These are phyloP conservation scores for Penicillium brasilianum DNA, from an alignment of 2,329 filamentous ascomycete species.

Conservation along the genomic window DNA sequence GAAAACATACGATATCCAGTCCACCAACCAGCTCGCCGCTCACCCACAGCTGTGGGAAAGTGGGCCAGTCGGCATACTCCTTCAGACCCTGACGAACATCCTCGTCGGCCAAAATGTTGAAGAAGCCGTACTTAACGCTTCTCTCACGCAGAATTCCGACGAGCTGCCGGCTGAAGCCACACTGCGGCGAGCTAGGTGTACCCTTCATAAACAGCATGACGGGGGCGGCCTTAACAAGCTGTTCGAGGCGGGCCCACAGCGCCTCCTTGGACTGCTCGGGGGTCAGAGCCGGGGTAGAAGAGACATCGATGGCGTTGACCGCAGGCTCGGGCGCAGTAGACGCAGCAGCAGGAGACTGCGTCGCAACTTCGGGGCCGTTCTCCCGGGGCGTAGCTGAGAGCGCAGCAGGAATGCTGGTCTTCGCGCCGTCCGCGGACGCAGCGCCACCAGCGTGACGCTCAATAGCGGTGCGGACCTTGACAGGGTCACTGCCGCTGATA, in stretches of 20 bases:
- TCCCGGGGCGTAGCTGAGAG: conserved; percentile 48
- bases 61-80: conserved; percentile 98
- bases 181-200: conserved; percentile 84
- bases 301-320: conserved; percentile 31
- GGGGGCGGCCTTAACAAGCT: conserved; percentile 91
- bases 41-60: conserved; percentile 93
- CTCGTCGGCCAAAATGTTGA: conserved; percentile 97
- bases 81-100: conserved; percentile 96
- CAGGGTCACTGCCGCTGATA: conserved; percentile 86
- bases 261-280: conserved; percentile 76
- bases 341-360: conserved; percentile 33
- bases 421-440: conserved; percentile 30
- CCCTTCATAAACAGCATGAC: conserved; percentile 99
- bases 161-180: conserved; percentile 89
- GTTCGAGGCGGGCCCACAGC: conserved; percentile 76
- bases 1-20: conserved; percentile 82
- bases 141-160: conserved; percentile 86
- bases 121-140: conserved; percentile 95
- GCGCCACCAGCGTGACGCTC: conserved; percentile 72
- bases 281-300: conserved; percentile 32
- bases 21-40: conserved; percentile 89
- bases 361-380: conserved; percentile 37
- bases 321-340: conserved; percentile 31
- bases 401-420: conserved; percentile 47
- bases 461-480: conserved; percentile 82